Evolutionary conservation across 257 asterid genomes (phyloP), one percentile per base, ranked within the genome.

Genomic region (Fraxinus cuspidata): DNA sequence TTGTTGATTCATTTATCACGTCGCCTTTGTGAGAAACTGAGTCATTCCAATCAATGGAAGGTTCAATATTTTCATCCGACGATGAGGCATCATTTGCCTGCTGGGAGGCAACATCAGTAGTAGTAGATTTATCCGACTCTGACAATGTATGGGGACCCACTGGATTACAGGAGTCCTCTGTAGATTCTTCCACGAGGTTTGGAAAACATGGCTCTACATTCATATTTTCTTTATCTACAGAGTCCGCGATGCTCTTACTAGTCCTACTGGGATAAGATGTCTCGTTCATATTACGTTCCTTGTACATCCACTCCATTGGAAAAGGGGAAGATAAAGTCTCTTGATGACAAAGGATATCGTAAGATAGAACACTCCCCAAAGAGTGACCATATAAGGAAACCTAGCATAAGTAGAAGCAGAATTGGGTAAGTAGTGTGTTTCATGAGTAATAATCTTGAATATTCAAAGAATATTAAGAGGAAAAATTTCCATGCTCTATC

Each of bases 311-410:
- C 83, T 92, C 98, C 97, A 91, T 89, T 18, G 97, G 98, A 80
- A 90, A 91, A 44, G 97, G 90, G 32, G 98, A 92, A 72, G 77
- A 81, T 70, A 93, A 81, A 72, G 67, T 85, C 77, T 85, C 91
- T 93, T 95, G 99, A 85, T 95, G 99, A 84, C 99, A 95, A 74
- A 95, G 94, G 85, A 95, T 95, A 83, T 95, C 98, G 70, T 93
- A 95, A 21, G 98, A 90, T 78, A 95, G 88, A 77, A 95, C 98
- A 82, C 99, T 95, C 85, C 99, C 99, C 79, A 95, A 85, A 74
- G 99, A 95, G 90, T 95, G 99, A 35, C 94, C 99, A 75, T 93
- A 95, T 74, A 95, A 53, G 34, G 99, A 95, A 84, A 95, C 92
- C 99, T 95, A 15, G 82, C 71, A 83, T 64, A 71, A 65, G 72